Base-by-base conservation (phyloP, 1,284 basidiomycete genomes). In the Calocybe gambosa region DNA sequence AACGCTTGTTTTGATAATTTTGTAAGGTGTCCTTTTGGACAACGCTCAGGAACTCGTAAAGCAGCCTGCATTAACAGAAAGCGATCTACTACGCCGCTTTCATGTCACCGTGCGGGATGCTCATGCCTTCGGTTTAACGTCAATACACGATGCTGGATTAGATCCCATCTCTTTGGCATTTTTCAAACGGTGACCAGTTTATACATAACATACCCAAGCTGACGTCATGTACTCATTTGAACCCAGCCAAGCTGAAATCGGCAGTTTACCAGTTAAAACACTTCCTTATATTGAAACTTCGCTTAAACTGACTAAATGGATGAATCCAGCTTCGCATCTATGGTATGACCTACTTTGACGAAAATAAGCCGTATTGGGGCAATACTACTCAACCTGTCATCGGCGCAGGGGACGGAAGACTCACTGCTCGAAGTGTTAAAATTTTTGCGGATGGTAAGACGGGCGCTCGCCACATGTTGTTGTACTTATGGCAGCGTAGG, bases 71-170 rank as follows among this genome's bases (percentile, higher is more conserved):
- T 74, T 80, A 50, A 85, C 82, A 0, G 77, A 89, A 57, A 67
- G 66, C 20, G 78, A 85, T 54, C 70, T 89, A 37, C 60, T 78
- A 49, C 69, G 73, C 51, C 82, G 76, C 46, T 86, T 93, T 57
- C 69, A 73, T 35, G 67, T 75, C 23, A 76, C 87, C 8, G 76
- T 85, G 19, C 66, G 71, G 34, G 81, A 90, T 58, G 88, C 85
- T 7, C 70, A 90, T 37, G 65, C 76, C 0, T 64, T 74, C 43
- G 92, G 92, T 7, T 62, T 95, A 47, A 91, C 88, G 0, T 78
- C 84, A 0, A 77, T 94, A 28, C 90, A 93, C 60, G 92, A 94
- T 60, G 92, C 91, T 5, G 85, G 83, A 10, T 72, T 88, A 40
- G 71, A 77, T 49, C 80, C 82, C 13, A 64, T 66, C 10, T 89